Evolutionary conservation across 108 stramenopile species (phyloP).

Genomic region (Craspedostauros australis): DNA sequence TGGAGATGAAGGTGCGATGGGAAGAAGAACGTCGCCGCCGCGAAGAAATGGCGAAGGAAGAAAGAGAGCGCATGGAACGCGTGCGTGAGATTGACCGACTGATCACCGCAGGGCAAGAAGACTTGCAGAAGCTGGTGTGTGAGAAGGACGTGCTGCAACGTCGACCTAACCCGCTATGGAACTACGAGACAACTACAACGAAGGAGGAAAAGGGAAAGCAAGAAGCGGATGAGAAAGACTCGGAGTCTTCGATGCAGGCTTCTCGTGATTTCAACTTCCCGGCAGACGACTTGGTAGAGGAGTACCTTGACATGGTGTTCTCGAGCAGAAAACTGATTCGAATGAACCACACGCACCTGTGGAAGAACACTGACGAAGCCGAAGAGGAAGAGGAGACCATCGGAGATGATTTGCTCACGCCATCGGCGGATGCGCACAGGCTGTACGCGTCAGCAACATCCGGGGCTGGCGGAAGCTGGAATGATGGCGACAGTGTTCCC

Average conservation of each 20-base stretch:
- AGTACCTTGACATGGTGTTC: conserved; percentile 77
- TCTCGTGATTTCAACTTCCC: conserved; percentile 75
- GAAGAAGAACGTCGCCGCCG: background rate
- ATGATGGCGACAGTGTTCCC: conserved; percentile 6
- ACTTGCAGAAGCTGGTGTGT: conserved; percentile 62
- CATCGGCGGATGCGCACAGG: conserved; percentile 51
- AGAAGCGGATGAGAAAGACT: conserved; percentile 6
- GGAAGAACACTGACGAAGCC: conserved; percentile 54
- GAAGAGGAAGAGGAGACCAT: conserved; percentile 64
- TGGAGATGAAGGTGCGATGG: background rate
- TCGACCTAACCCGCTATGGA: conserved; percentile 80
- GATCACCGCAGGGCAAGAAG: conserved; percentile 42
- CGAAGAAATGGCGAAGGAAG: conserved; percentile 19
- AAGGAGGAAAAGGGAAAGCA: conserved; percentile 7
- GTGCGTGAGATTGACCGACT: conserved; percentile 74
- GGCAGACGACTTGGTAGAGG: conserved; percentile 68
- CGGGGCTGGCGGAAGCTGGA: conserved; percentile 7
- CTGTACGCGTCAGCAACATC: conserved; percentile 25
- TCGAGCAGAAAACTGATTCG: conserved; percentile 41
- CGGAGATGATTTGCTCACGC: conserved; percentile 60
- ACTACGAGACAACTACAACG: conserved; percentile 49
- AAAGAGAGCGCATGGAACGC: conserved; percentile 42
- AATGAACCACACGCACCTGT: conserved; percentile 82
- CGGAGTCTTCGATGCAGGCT: background rate
- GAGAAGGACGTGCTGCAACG: conserved; percentile 79